These are phyloP conservation scores for Blastomyces emzantsi DNA, from an alignment of 2,329 filamentous ascomycete species.

Conservation along the genomic window DNA sequence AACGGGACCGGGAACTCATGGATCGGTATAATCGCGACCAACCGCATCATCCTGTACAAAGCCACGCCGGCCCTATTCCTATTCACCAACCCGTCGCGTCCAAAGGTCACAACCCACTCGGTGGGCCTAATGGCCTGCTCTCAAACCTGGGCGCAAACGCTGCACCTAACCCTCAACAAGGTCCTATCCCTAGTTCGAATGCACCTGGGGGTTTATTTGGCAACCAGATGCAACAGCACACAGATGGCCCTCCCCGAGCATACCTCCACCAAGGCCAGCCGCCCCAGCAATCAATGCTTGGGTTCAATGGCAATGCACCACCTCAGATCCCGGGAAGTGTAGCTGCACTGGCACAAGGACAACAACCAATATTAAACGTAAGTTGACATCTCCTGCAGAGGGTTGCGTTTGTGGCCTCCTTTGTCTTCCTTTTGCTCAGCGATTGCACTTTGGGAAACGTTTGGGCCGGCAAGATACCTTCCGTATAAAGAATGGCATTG, in stretches of 20 bases:
- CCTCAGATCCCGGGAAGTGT: slow-evolving; percentile 42
- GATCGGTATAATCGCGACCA: slow-evolving; percentile 56
- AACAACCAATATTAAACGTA: slow-evolving; percentile 70
- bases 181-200: slow-evolving; percentile 50
- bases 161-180: slow-evolving; percentile 45
- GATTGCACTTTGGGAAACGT: background rate
- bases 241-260: slow-evolving; percentile 46
- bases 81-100: slow-evolving; percentile 92
- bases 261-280: slow-evolving; percentile 55
- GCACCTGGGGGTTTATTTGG: slow-evolving; percentile 60
- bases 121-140: slow-evolving; percentile 83
- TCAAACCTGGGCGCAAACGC: slow-evolving; percentile 58
- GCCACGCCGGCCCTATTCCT: slow-evolving; percentile 76
- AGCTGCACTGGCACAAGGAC: slow-evolving; percentile 60
- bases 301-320: slow-evolving; percentile 35
- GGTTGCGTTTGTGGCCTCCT: slow-evolving; percentile 1
- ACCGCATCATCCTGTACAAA: slow-evolving; percentile 66
- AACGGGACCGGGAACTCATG: slow-evolving; percentile 43
- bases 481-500: background rate
- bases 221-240: slow-evolving; percentile 55
- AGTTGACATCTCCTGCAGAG: slow-evolving; percentile 24
- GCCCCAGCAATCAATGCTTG: slow-evolving; percentile 45
- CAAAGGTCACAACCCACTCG: slow-evolving; percentile 69
- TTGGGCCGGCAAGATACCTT: background rate
- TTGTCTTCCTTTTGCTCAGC: slow-evolving; percentile 2